Evolutionary conservation across 2,329 filamentous ascomycete species (phyloP), one percentile per base, ranked within the genome.

Genomic region (Colletotrichum sublineola): DNA sequence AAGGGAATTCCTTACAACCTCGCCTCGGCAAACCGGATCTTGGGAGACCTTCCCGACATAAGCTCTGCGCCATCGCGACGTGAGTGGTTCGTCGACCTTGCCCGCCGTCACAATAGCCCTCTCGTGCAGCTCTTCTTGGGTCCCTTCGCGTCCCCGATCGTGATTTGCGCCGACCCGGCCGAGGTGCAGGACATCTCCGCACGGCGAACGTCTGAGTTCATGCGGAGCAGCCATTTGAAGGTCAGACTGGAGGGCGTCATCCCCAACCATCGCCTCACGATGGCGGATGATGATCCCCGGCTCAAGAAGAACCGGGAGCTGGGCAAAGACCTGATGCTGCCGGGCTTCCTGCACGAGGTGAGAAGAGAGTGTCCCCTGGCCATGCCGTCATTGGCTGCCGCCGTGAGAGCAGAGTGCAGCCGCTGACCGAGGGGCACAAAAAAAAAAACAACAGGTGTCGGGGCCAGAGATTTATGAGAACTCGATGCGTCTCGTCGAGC

Each of bases 261-360:
- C 6, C 75, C 75, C 2, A 68, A 79, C 31, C 77, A 80, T 42
- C 82, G 83, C 71, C 79, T 83, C 62, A 74, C 75, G 6, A 80
- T 82, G 79, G 65, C 75, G 53, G 77, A 80, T 2, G 63, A 74
- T 3, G 78, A 82, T 56, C 77, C 80, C 7, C 74, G 77, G 3
- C 80, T 81, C 75, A 81, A 78, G 72, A 61, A 53, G 14, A 80
- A 82, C 64, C 80, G 77, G 65, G 77, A 79, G 55, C 76, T 83
- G 5, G 72, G 82, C 7, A 75, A 77, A 58, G 82, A 83, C 52
- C 72, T 83, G n/a, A 84, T 84, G 82, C 76, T 80, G 2, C 79
- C 81, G 0, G 75, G 63, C 12, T 83, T 84, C 62, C 72, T 84
- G 29, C 75, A 80, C 55, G 73, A 74, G 40, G 74, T 64, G 8